phyloP scores from a whole-genome alignment of 2,329 filamentous ascomycete genomes.

The Aspergillus calidoustus region DNA sequence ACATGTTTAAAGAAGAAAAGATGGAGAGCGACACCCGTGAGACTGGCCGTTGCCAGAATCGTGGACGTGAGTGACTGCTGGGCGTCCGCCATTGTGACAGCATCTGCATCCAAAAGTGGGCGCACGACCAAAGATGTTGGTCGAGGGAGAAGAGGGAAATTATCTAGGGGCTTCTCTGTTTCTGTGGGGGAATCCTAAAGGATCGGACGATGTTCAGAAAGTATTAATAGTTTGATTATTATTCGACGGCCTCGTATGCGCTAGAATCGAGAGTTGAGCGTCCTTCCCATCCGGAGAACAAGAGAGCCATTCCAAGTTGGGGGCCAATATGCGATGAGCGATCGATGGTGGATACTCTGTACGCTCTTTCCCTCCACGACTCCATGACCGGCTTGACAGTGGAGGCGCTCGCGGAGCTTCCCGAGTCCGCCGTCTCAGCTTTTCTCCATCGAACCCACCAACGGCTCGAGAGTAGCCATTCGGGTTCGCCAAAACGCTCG shows the following conservation, averaged over 20 bases:
- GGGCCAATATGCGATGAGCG: not conserved
- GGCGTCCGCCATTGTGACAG: not conserved
- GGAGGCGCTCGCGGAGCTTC: not conserved
- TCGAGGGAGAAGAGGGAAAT: not conserved
- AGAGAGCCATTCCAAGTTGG: not conserved
- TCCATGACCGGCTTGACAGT: too few relatives aligned
- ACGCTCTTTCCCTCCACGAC: not conserved
- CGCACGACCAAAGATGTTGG: not conserved
- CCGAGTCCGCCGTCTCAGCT: not conserved
- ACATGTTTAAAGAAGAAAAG: conserved; percentile 7
- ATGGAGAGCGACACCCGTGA: conserved; percentile 3
- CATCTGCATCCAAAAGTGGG: not conserved
- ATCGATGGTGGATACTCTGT: not conserved
- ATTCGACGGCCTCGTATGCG: not conserved
- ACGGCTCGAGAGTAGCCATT: not conserved
- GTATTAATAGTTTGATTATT: not conserved
- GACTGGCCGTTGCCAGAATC: conserved; percentile 5
- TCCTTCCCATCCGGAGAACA: not conserved
- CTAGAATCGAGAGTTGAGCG: not conserved
- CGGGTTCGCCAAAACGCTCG: too few relatives aligned
- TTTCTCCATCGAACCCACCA: not conserved
- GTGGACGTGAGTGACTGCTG: conserved; percentile 4
- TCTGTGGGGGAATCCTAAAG: not conserved
- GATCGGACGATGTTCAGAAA: not conserved
- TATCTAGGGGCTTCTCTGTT: not conserved